Evolutionary conservation across 139 green algal species (phyloP).

Genomic region (Tetradesmus lagerheimii): DNA sequence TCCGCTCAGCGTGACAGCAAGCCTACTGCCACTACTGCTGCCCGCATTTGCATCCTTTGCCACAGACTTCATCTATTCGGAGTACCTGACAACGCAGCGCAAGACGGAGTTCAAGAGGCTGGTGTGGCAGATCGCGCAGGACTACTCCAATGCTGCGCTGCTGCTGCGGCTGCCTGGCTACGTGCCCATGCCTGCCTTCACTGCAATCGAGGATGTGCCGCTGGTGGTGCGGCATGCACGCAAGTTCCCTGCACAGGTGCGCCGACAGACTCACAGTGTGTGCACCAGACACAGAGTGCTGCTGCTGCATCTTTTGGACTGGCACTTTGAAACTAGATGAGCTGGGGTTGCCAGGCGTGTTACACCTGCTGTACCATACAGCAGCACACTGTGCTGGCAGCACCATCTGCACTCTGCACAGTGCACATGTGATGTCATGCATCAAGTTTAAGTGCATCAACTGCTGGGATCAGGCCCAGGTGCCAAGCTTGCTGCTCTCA

Average conservation of each 20-base stretch:
- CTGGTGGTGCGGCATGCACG: conserved; percentile 68
- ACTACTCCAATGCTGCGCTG: conserved; percentile 65
- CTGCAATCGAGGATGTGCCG: conserved; percentile 75
- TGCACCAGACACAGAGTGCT: background rate
- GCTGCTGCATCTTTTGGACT: background rate
- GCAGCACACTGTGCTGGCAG: too few relatives aligned
- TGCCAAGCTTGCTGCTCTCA: too few relatives aligned
- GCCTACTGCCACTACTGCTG: background rate
- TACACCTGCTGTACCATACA: too few relatives aligned
- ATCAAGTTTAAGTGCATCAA: too few relatives aligned
- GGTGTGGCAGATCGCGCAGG: conserved; percentile 75
- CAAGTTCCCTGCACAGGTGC: conserved; percentile 36
- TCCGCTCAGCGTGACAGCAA: too few relatives aligned
- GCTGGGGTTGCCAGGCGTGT: background rate
- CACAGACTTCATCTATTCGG: conserved; percentile 78
- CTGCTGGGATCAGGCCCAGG: too few relatives aligned
- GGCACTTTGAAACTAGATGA: too few relatives aligned
- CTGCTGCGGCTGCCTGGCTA: conserved; percentile 72
- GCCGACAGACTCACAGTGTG: background rate
- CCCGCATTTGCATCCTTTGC: too few relatives aligned
- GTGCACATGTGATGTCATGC: too few relatives aligned
- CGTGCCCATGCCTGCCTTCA: conserved; percentile 76
- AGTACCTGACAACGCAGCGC: conserved; percentile 63
- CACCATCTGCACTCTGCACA: too few relatives aligned
- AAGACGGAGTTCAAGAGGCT: conserved; percentile 40